phyloP scores from a whole-genome alignment of 2,329 filamentous ascomycete genomes.

The Hirsutella minnesotensis region DNA sequence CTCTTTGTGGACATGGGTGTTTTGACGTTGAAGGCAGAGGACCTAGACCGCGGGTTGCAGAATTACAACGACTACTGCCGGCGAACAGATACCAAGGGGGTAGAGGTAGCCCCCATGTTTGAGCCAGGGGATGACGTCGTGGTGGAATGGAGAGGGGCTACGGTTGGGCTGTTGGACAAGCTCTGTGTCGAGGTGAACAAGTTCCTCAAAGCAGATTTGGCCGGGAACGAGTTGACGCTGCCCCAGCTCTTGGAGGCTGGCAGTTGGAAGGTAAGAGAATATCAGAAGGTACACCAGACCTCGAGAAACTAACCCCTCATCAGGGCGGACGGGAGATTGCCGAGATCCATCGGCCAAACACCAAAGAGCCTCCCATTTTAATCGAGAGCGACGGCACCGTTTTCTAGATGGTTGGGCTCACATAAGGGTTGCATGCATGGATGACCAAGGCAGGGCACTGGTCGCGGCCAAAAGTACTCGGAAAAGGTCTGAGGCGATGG shows the following conservation, averaged over 20 bases:
- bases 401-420: conserved; percentile 46
- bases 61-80: conserved; percentile 53
- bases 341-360: conserved; percentile 89
- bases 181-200: conserved; percentile 46
- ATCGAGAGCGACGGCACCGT: conserved; percentile 95
- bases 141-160: conserved; percentile 55
- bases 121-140: conserved; percentile 48
- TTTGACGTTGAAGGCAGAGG: conserved; percentile 59
- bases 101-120: conserved; percentile 47
- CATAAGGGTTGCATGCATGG: too few relatives aligned
- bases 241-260: conserved; percentile 91
- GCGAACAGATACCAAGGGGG: conserved; percentile 52
- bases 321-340: conserved; percentile 89
- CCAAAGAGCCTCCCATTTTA: conserved; percentile 90
- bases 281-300: neutral
- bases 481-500: too few relatives aligned
- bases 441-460: too few relatives aligned
- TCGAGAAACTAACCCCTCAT: neutral
- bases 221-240: conserved; percentile 60
- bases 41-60: conserved; percentile 58
- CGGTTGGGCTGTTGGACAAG: conserved; percentile 46
- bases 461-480: too few relatives aligned
- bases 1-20: conserved; percentile 78
- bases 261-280: conserved; percentile 77
- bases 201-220: conserved; percentile 49